A percentile compares a stretch with the other conserved stretches of the same genome.
phyloP scores from a whole-genome alignment of 2,329 filamentous ascomycete genomes.

The Verticillium alfalfae region DNA sequence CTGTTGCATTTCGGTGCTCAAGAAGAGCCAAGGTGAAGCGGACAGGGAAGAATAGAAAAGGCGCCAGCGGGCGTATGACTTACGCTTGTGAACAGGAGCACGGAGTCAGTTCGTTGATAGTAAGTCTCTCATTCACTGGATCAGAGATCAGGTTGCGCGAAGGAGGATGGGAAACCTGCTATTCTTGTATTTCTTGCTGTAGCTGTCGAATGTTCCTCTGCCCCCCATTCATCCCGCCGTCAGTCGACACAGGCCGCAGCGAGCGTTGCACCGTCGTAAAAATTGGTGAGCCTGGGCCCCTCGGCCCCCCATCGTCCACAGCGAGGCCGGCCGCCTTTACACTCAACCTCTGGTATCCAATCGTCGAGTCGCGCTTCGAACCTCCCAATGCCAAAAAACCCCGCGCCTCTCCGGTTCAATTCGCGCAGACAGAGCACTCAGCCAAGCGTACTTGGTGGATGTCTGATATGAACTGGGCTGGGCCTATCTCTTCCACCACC shows the following conservation, averaged over 20 bases:
- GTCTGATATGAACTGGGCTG: background rate
- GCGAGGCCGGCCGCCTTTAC: background rate
- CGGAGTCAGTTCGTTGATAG: background rate
- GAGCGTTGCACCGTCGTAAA: background rate
- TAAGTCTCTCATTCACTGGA: background rate
- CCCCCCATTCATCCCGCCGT: background rate
- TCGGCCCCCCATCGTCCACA: background rate
- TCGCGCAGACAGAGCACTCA: background rate
- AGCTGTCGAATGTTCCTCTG: background rate
- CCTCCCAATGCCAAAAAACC: background rate
- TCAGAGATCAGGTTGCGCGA: background rate
- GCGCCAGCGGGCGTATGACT: background rate
- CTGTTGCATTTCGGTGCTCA: background rate
- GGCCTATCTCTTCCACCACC: background rate
- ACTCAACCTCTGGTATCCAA: background rate
- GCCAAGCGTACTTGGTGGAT: constrained; percentile 1
- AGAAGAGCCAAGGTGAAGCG: background rate
- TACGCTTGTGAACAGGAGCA: background rate
- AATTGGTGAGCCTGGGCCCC: background rate
- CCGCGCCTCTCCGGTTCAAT: constrained; percentile 2
- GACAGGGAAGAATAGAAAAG: background rate
- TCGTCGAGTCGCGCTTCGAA: background rate
- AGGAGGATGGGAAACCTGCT: background rate
- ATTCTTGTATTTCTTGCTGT: background rate
- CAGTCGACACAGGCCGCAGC: background rate